Conservation (phyloP, 164 flowering plant genomes). For the Sedum album region DNA sequence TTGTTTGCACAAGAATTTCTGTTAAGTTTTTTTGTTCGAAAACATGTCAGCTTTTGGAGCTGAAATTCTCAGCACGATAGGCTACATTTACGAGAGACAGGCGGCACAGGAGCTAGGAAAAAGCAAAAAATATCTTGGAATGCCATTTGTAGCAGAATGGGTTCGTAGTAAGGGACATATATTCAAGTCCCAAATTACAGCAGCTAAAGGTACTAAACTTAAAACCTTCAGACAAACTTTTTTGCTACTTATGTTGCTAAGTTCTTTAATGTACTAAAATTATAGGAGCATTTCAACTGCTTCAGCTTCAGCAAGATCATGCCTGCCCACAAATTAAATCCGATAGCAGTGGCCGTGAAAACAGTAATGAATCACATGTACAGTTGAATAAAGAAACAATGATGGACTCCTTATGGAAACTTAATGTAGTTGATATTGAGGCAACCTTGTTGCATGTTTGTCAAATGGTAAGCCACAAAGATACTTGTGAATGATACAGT, state of each 20-base stretch:
- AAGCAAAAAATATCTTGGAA: slow-evolving; percentile 69
- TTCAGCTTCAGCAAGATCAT: slow-evolving; percentile 88
- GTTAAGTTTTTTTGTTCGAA: background rate
- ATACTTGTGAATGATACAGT: background rate
- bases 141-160: slow-evolving; percentile 93
- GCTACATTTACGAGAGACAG: slow-evolving; percentile 73
- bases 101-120: slow-evolving; percentile 93
- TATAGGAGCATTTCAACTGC: slow-evolving; percentile 81
- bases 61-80: slow-evolving; percentile 70
- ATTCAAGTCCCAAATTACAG: slow-evolving; percentile 85
- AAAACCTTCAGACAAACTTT: background rate
- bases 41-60: slow-evolving; percentile 60
- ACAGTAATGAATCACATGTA: slow-evolving; percentile 57
- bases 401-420: slow-evolving; percentile 80
- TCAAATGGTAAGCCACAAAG: slow-evolving; percentile 55
- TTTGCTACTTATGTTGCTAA: background rate
- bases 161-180: slow-evolving; percentile 84
- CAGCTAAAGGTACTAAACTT: slow-evolving; percentile 66
- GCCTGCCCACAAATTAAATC: slow-evolving; percentile 38
- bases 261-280: background rate
- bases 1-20: no score
- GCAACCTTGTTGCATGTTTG: slow-evolving; percentile 81
- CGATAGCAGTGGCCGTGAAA: slow-evolving; percentile 45
- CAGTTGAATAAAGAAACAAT: slow-evolving; percentile 51
- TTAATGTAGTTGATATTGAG: slow-evolving; percentile 92